These are phyloP conservation scores for Juglanconis sp. DNA, from an alignment of 2,329 filamentous ascomycete genomes.

Conservation along the genomic window DNA sequence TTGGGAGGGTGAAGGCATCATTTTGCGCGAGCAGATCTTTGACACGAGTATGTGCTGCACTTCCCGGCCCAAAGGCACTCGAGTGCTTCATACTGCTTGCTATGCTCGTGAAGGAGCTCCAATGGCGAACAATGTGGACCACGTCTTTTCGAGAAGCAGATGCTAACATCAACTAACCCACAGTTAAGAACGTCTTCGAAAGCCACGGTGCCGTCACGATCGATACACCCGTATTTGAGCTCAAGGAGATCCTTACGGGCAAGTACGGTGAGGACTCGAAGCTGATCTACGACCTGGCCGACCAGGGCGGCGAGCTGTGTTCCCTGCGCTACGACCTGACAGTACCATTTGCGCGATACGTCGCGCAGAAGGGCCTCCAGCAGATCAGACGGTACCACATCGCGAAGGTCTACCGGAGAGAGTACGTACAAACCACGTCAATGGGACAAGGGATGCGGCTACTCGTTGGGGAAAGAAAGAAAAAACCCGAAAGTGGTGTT, in stretches of 20 bases:
- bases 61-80: not conserved
- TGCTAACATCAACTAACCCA: constrained; percentile 46
- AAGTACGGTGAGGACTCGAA: constrained; percentile 93
- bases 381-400: constrained; percentile 94
- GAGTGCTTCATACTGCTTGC: not conserved
- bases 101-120: not conserved
- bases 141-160: not conserved
- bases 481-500: too few relatives aligned
- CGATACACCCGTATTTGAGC: constrained; percentile 81
- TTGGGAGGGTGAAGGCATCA: constrained; percentile 24
- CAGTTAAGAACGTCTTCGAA: constrained; percentile 75
- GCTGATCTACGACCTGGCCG: constrained; percentile 84
- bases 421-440: constrained; percentile 56
- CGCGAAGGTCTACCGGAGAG: constrained; percentile 77
- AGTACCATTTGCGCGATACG: constrained; percentile 86
- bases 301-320: constrained; percentile 81
- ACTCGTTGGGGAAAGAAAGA: constrained; percentile 28
- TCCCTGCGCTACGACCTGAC: constrained; percentile 85
- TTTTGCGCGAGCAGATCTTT: constrained; percentile 26
- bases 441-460: constrained; percentile 37
- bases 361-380: constrained; percentile 80
- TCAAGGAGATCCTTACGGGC: constrained; percentile 80
- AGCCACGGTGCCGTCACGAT: constrained; percentile 77
- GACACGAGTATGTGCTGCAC: constrained; percentile 18
- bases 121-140: too few relatives aligned